Evolutionary conservation across 331 rosid genomes (phyloP).

Genomic region (Erythrophleum ivorense): DNA sequence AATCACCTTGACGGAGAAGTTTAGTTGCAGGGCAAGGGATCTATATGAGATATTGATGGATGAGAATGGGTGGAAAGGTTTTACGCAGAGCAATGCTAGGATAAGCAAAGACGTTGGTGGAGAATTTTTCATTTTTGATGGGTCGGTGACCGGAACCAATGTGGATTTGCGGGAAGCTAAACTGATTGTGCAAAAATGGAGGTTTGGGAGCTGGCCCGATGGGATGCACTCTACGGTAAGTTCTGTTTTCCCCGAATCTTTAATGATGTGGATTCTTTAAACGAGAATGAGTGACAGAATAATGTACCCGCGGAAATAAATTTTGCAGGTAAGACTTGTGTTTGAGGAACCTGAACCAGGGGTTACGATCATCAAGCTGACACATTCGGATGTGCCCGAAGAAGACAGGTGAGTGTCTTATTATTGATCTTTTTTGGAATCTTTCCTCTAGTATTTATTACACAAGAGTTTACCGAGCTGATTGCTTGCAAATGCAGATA

Average conservation of each 20-base stretch:
- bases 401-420: slow-evolving; percentile 70
- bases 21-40: slow-evolving; percentile 63
- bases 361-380: slow-evolving; percentile 65
- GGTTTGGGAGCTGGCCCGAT: slow-evolving; percentile 84
- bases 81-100: slow-evolving; percentile 79
- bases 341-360: slow-evolving; percentile 87
- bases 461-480: not conserved
- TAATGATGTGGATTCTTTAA: not conserved
- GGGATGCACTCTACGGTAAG: slow-evolving; percentile 71
- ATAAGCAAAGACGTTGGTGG: slow-evolving; percentile 85
- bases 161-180: slow-evolving; percentile 67
- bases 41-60: slow-evolving; percentile 76
- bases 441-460: not conserved
- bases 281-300: not conserved
- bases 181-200: slow-evolving; percentile 77
- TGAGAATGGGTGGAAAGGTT: slow-evolving; percentile 79
- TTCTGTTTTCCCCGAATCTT: not conserved
- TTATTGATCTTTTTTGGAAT: not conserved
- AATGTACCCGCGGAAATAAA: slow-evolving; percentile 24
- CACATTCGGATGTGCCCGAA: slow-evolving; percentile 75
- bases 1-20: slow-evolving; percentile 72
- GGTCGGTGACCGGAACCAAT: slow-evolving; percentile 68
- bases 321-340: slow-evolving; percentile 70
- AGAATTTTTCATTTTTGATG: slow-evolving; percentile 72
- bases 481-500: slow-evolving; percentile 53